Evolutionary conservation across 768 basidiomycete genomes (phyloP), one percentile per base, ranked within the genome.

Genomic region (Russula griseocarnosa): DNA sequence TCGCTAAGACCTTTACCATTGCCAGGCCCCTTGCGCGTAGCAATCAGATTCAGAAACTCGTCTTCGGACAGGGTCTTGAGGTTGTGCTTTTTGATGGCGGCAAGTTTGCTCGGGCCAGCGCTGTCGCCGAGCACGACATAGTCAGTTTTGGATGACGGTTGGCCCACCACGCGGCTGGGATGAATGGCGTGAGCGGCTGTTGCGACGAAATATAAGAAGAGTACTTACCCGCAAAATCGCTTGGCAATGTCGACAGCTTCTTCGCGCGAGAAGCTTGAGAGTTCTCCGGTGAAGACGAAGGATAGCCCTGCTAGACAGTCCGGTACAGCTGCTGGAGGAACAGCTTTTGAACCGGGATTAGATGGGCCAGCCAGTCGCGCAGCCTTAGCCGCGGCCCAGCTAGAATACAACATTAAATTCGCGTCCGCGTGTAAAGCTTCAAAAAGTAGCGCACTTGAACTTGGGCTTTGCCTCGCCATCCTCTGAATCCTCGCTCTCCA

Each of bases 211-310:
- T 58, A 30, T 30, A n/a, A 18, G 54, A 3, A 26, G n/a, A 8
- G 20, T 59, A 20, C 91, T 66, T 55, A 94, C 95, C 87, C 95
- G 69, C 94, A 94, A 71, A 86, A 94, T 5, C 94, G 91, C 74
- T 99, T 98, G 0, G 89, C 96, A 7, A 96, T 74, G 69, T 96
- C 94, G 30, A 79, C 72, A 0, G 92, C 88, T 69, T 97, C 94
- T 3, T 98, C 92, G 42, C 97, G 82, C 1, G 92, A 86, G 67
- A 98, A 86, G 63, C 88, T 89, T 53, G 81, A 83, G 52, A 98
- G 76, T 69, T 99, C 96, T 18, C 95, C 97, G 0, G 97, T 98
- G 68, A 99, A 99, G 24, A 99, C 96, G 71, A 99, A 89, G 0
- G 92, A 82, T 26, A 98, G 79, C 0, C 95, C 95, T 0, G 86